Conservation (phyloP, 495 filamentous ascomycete species). For the Penicillium atrosanguineum region DNA sequence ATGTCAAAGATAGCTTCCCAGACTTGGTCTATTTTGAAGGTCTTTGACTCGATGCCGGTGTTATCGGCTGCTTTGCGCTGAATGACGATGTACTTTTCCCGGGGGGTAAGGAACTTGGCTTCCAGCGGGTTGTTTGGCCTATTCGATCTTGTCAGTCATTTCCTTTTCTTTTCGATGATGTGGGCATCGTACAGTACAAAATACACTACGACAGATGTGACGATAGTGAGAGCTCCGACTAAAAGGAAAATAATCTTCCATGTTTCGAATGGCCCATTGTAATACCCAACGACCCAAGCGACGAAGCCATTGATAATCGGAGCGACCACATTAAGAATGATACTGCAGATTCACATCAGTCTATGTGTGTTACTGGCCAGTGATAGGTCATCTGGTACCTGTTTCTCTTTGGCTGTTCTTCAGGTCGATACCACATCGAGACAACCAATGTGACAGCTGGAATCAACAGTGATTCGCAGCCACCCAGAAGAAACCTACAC, state of each 20-base stretch:
- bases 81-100: slow-evolving; percentile 47
- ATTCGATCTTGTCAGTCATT: background rate
- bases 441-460: slow-evolving; percentile 17
- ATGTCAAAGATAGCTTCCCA: slow-evolving; percentile 47
- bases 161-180: background rate
- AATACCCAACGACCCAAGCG: slow-evolving; percentile 6
- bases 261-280: slow-evolving; percentile 1
- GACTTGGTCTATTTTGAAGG: slow-evolving; percentile 51
- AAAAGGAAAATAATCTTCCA: slow-evolving; percentile 7
- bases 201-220: background rate
- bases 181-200: background rate
- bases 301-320: slow-evolving; percentile 4
- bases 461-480: slow-evolving; percentile 2
- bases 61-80: slow-evolving; percentile 55
- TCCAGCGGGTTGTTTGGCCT: slow-evolving; percentile 3
- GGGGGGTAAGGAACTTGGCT: slow-evolving; percentile 31
- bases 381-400: background rate
- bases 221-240: background rate
- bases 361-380: too few species aligned
- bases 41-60: slow-evolving; percentile 48
- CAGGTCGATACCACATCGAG: slow-evolving; percentile 6
- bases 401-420: slow-evolving; percentile 6
- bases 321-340: slow-evolving; percentile 4
- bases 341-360: background rate
- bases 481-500: slow-evolving; percentile 2